phyloP scores from a whole-genome alignment of 768 basidiomycete species.

The Filobasidium floriforme region DNA sequence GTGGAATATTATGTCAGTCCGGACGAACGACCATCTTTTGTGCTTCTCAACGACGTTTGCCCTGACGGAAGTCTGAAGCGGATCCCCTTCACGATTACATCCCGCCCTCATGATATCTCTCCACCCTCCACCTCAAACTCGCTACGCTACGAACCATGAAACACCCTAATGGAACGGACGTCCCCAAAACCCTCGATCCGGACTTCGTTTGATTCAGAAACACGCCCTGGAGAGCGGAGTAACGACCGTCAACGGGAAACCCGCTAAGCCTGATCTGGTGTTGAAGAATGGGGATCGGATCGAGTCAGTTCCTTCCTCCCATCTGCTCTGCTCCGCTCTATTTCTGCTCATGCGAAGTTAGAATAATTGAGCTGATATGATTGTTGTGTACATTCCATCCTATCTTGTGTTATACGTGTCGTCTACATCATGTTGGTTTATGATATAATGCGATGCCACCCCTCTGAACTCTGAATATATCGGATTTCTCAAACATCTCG shows the following conservation, averaged over 20 bases:
- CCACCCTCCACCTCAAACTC: neutral
- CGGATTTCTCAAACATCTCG: too few relatives aligned
- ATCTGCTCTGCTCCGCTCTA: neutral
- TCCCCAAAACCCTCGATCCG: neutral
- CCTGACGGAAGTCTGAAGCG: too few relatives aligned
- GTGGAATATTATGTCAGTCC: constrained; percentile 88
- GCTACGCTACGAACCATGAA: neutral
- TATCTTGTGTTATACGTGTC: too few relatives aligned
- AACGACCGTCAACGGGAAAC: constrained; percentile 86
- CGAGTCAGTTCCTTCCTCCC: constrained; percentile 55
- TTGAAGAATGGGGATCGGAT: constrained; percentile 80
- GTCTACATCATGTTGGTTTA: too few relatives aligned
- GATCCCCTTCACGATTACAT: too few relatives aligned
- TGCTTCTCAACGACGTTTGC: neutral
- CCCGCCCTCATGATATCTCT: too few relatives aligned
- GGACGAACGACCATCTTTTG: neutral
- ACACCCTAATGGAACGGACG: neutral
- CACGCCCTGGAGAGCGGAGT: constrained; percentile 83
- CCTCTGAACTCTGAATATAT: too few relatives aligned
- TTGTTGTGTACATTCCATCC: too few relatives aligned
- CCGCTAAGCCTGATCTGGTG: constrained; percentile 70
- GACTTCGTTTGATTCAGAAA: constrained; percentile 44
- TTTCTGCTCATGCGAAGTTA: too few relatives aligned
- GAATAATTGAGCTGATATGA: too few relatives aligned
- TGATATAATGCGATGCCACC: too few relatives aligned